Evolutionary conservation across 2,329 filamentous ascomycete genomes (phyloP), one percentile per base, ranked within the genome.

Genomic region (Aspergillus quadrilineatus): DNA sequence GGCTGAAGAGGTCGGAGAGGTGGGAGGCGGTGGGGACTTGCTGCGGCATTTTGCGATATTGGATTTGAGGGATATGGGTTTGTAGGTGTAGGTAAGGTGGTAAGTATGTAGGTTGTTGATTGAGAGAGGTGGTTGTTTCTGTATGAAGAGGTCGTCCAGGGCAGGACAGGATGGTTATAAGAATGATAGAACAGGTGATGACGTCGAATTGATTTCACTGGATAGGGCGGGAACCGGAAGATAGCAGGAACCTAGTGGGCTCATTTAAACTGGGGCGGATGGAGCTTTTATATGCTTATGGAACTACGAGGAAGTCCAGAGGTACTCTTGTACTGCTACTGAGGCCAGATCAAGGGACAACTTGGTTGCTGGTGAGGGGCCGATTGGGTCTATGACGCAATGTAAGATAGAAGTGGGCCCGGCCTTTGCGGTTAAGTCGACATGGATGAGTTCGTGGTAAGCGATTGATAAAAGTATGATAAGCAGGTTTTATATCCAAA

Each of bases 1-100:
- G 78, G 60, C 77, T 78, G 50, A 82, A 72, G 22, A 77, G 73
- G 57, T 75, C 73, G 46, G 75, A 57, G 58, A 77, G 68, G 52
- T 58, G 65, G 6, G 68, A 59, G 62, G 70, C 62, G 46, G 67
- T 41, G 61, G 73, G 74, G 54, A 76, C 62, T 53, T 64, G 61
- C 56, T 76, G 72, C 51, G 74, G 74, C 74, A 77, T 77, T 49
- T 42, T 70, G 32, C 10, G 62, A 28, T 37, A 22, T 22, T 22
- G 22, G 22, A 22, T 22, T 22, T 22, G 22, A 22, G 22, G 2
- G 22, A 22, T 1, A 22, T 22, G 34, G 26, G 44, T 26, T 47
- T 14, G 26, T 32, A 12, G 17, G 17, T 17, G 17, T 17, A 2
- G 44, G 12, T 50, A 28, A 9, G 17, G 9, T 32, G 30, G 50